Conservation (phyloP, 2,329 filamentous ascomycete species). For the Fusarium pilosicola region DNA sequence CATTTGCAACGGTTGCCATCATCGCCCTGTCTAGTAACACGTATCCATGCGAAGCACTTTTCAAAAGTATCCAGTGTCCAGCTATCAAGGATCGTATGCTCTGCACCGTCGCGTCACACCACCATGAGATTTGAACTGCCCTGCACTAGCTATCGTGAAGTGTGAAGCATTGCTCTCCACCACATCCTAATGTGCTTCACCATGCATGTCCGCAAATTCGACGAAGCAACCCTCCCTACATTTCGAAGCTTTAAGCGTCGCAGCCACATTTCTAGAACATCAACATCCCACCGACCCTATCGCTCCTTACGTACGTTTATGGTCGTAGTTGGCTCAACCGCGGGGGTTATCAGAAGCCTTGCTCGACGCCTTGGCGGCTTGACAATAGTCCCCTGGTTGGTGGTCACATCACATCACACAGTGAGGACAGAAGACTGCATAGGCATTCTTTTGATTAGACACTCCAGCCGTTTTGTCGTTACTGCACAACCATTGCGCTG, state of each 20-base stretch:
- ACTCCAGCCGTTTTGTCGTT: neutral
- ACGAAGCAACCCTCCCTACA: conserved; percentile 17
- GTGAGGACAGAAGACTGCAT: neutral
- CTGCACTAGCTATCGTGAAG: conserved; percentile 14
- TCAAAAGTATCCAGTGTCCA: neutral
- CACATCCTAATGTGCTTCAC: conserved; percentile 16
- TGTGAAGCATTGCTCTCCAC: conserved; percentile 2
- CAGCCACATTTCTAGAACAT: conserved; percentile 38
- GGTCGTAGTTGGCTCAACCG: neutral
- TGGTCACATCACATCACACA: conserved; percentile 18
- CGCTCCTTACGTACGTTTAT: conserved; percentile 7
- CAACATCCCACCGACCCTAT: conserved; percentile 4
- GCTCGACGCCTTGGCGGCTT: conserved; percentile 10
- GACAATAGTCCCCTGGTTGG: conserved; percentile 5
- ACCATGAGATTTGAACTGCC: conserved; percentile 4
- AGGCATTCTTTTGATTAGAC: neutral
- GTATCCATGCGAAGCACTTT: neutral
- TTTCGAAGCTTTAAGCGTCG: conserved; percentile 20
- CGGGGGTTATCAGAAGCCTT: conserved; percentile 9
- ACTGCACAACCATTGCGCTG: neutral
- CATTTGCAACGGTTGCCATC: conserved; percentile 24
- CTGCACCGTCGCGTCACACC: conserved; percentile 27
- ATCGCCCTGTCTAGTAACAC: conserved; percentile 13
- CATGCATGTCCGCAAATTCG: conserved; percentile 19
- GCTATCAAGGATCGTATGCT: conserved; percentile 4